Evolutionary conservation across 306 rosid genomes (phyloP).

Genomic region (Betula pendula): DNA sequence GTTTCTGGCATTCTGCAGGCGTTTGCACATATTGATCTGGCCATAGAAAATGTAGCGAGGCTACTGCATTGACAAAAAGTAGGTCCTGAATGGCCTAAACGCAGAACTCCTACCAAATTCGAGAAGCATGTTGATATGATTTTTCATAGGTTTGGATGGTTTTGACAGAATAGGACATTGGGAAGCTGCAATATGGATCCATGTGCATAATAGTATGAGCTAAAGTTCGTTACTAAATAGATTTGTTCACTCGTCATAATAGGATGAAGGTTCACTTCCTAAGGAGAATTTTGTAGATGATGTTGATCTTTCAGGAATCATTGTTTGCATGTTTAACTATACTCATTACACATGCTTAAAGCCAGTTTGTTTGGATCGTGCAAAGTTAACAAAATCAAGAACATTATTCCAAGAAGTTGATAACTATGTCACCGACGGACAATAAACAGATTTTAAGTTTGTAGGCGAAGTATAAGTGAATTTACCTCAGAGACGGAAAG

Average conservation of each 20-base stretch:
- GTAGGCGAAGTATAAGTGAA: no score
- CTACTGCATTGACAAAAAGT: background rate
- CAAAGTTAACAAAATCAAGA: background rate
- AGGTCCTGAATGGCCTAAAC: background rate
- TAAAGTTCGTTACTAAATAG: no score
- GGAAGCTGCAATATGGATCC: background rate
- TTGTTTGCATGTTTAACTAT: background rate
- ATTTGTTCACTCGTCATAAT: background rate
- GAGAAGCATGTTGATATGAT: background rate
- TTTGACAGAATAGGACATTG: background rate
- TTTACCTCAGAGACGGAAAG: background rate
- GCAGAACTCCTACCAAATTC: background rate
- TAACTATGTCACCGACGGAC: background rate
- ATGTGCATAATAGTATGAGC: background rate
- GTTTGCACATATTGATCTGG: background rate
- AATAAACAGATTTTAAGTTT: no score
- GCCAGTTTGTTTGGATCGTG: background rate
- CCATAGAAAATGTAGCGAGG: background rate
- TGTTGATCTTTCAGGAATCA: background rate
- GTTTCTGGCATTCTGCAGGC: background rate
- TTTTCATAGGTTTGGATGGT: background rate
- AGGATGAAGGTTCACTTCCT: background rate
- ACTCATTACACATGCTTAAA: background rate
- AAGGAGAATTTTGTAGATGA: background rate
- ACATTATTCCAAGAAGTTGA: background rate